Percentiles rank a stretch among this genome's conserved stretches.
Conservation (phyloP, 2,329 filamentous ascomycete genomes). For the Talaromyces sp. region DNA sequence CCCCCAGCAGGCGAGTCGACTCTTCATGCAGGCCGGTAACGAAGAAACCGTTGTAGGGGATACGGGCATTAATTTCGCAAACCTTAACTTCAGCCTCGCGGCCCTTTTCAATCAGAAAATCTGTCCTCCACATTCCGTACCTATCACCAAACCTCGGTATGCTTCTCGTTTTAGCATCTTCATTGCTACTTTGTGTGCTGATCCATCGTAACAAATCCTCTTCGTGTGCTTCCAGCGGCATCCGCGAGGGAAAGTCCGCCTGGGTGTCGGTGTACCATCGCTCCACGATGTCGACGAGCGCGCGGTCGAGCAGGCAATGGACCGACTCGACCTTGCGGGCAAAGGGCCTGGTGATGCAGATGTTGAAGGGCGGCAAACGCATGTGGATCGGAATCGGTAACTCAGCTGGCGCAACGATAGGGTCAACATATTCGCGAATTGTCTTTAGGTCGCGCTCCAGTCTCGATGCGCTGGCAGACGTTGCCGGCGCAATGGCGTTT, state of each 20-base stretch:
- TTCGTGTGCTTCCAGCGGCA: constrained; percentile 23
- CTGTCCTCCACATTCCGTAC: constrained; percentile 23
- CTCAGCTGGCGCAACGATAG: not conserved
- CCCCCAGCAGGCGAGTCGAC: constrained; percentile 3
- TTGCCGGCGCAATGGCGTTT: constrained; percentile 5
- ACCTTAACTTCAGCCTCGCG: constrained; percentile 6
- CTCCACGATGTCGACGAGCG: constrained; percentile 23
- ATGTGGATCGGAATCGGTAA: not conserved
- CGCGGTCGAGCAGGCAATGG: constrained; percentile 18
- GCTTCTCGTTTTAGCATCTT: not conserved
- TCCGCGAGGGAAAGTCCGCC: constrained; percentile 18
- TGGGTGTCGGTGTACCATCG: constrained; percentile 23
- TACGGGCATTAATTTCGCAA: constrained; percentile 24
- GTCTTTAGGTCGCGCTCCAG: constrained; percentile 6
- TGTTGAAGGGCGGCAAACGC: constrained; percentile 7
- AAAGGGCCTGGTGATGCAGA: constrained; percentile 4
- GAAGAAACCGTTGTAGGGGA: constrained; percentile 19
- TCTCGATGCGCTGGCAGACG: constrained; percentile 2
- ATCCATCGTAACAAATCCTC: constrained; percentile 18
- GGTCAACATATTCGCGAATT: constrained; percentile 3
- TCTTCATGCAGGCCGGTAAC: constrained; percentile 3
- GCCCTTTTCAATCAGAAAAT: constrained; percentile 18
- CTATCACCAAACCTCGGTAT: not conserved
- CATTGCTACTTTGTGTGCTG: not conserved
- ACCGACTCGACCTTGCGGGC: constrained; percentile 10